Evolutionary conservation across 495 filamentous ascomycete genomes (phyloP).

Genomic region (Amniculicola lignicola): DNA sequence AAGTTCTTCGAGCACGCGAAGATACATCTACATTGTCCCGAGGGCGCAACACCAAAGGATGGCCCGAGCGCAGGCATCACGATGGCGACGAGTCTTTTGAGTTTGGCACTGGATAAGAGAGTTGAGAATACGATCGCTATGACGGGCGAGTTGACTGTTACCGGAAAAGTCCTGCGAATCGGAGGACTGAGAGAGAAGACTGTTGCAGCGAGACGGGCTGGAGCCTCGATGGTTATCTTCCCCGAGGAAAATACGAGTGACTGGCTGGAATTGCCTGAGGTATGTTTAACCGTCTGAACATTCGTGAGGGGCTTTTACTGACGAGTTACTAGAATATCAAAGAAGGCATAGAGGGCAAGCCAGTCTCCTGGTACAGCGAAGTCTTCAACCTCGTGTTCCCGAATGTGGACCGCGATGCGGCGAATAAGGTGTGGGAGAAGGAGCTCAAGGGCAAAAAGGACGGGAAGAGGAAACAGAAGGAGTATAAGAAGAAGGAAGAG

Average conservation of each 20-base stretch:
- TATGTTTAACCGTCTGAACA: slow-evolving; percentile 46
- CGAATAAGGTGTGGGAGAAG: slow-evolving; percentile 70
- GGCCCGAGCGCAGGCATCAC: slow-evolving; percentile 93
- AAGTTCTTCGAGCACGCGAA: slow-evolving; percentile 94
- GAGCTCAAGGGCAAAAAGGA: slow-evolving; percentile 59
- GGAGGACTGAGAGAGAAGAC: slow-evolving; percentile 97
- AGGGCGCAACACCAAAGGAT: slow-evolving; percentile 95
- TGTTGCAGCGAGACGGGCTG: slow-evolving; percentile 91
- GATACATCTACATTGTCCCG: slow-evolving; percentile 94
- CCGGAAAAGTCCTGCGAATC: slow-evolving; percentile 94
- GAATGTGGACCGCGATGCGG: slow-evolving; percentile 67
- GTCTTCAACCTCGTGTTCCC: slow-evolving; percentile 91
- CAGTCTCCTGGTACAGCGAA: slow-evolving; percentile 90
- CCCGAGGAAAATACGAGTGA: slow-evolving; percentile 90
- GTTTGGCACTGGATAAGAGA: slow-evolving; percentile 71
- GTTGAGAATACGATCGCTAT: slow-evolving; percentile 89
- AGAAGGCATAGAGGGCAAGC: slow-evolving; percentile 82
- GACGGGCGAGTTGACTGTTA: slow-evolving; percentile 97
- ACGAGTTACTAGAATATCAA: slow-evolving; percentile 86
- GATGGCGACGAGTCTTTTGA: slow-evolving; percentile 90
- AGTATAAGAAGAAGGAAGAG: slow-evolving; percentile 44
- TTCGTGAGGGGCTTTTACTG: slow-evolving; percentile 44
- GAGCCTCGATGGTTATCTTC: slow-evolving; percentile 93
- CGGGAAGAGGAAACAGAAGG: slow-evolving; percentile 46
- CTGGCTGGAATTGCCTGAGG: slow-evolving; percentile 97